Evolutionary conservation across 2,329 filamentous ascomycete species (phyloP).

Genomic region (Monosporascus sp.): DNA sequence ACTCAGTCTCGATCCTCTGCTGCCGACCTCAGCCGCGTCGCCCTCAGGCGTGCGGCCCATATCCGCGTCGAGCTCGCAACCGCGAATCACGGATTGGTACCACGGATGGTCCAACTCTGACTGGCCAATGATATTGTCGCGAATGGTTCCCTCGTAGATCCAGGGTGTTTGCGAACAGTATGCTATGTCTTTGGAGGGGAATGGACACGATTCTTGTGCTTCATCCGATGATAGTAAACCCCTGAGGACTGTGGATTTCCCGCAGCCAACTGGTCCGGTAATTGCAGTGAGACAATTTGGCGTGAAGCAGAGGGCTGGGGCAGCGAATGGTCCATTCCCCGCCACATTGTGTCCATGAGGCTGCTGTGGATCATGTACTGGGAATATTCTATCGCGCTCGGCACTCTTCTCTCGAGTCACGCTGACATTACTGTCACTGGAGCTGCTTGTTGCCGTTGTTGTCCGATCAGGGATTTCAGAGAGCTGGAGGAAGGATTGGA

Average conservation of each 20-base stretch:
- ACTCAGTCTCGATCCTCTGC: too few species aligned
- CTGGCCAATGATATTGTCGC: conserved; percentile 1
- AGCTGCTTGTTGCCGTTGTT: too few species aligned
- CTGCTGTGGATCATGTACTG: neutral
- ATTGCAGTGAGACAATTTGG: too few species aligned
- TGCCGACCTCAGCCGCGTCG: too few species aligned
- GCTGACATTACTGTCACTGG: neutral
- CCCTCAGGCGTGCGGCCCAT: too few species aligned
- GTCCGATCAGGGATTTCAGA: too few species aligned
- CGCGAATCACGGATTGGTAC: neutral
- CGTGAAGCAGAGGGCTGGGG: too few species aligned
- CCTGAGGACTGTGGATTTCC: neutral
- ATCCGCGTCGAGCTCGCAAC: neutral
- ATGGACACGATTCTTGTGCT: conserved; percentile 1
- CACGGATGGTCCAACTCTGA: neutral
- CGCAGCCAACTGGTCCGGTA: too few species aligned
- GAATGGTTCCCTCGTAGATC: conserved; percentile 1
- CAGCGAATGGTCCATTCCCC: too few species aligned
- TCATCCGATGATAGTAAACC: neutral
- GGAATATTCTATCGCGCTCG: neutral
- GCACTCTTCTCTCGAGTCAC: neutral
- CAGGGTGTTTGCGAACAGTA: conserved; percentile 1
- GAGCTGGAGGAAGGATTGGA: too few species aligned
- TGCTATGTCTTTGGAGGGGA: neutral
- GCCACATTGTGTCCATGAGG: too few species aligned